Base-by-base conservation (phyloP, 768 basidiomycete genomes). In the Hypholoma sublateritium region DNA sequence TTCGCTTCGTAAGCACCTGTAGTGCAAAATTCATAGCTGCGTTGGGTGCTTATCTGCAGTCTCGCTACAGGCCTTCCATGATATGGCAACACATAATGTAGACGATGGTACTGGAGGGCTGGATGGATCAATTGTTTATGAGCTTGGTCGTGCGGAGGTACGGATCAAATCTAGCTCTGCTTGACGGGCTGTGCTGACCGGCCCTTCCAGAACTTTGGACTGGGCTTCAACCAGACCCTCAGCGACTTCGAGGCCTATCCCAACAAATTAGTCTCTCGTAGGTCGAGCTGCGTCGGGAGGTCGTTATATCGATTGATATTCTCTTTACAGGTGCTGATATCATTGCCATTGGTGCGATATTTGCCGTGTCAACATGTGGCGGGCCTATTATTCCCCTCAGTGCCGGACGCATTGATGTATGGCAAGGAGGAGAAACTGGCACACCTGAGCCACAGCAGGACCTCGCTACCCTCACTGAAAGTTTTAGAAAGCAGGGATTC, bases 331-430 rank as follows among this genome's bases (percentile, higher is more conserved):
- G 77, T 50, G 72, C 79, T 24, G 81, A 82, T 17, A 72, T 80
- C 55, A 84, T 91, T 59, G 67, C 77, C 17, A 70, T 76, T 17
- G 87, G 86, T 6, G 75, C 82, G 11, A 63, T 50, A 78, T 85
- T 7, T 67, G 72, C 16, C 63, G 79, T 44, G 70, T 75, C 22
- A 82, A 91, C 64, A 62, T 83, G 82, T 59, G 76, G 74, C n/a
- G 81, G 82, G 14, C 80, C 80, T 44, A 80, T 91, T 63, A 68
- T 90, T 61, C 79, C 92, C 52, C 73, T 89, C 66, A 86, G 87
- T 8, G 74, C 81, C 3, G 72, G 81, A 58, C 89, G 91, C 67
- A 77, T 81, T 58, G 62, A 71, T 48, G 59, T 57, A 14, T 65
- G 61, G 61, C 25, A 36, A 11, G 61, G 43, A 4, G 64, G 64